Evolutionary conservation across 1,139 yeast species (phyloP).

Genomic region (Suhomyces bolitotheri): DNA sequence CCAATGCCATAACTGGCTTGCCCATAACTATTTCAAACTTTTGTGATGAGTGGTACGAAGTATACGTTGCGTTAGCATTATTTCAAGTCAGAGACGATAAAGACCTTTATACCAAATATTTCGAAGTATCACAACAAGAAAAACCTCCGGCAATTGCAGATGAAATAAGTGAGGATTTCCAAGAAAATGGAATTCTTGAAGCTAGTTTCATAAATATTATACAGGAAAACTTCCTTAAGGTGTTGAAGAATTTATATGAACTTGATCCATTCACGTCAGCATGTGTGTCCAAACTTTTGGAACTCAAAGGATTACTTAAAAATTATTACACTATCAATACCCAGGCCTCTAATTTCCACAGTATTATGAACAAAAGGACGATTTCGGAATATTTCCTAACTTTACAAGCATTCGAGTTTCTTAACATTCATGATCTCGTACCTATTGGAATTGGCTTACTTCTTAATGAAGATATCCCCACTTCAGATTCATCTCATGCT

Average conservation of each 20-base stretch:
- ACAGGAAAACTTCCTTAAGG: slow-evolving; percentile 57
- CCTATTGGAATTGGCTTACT: slow-evolving; percentile 67
- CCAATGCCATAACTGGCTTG: slow-evolving; percentile 54
- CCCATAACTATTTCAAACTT: slow-evolving; percentile 49
- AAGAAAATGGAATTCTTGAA: slow-evolving; percentile 39
- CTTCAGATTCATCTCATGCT: slow-evolving; percentile 21
- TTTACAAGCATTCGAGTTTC: slow-evolving; percentile 59
- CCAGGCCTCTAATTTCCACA: slow-evolving; percentile 17
- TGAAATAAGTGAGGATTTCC: slow-evolving; percentile 28
- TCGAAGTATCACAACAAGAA: slow-evolving; percentile 32
- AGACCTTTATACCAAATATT: slow-evolving; percentile 35
- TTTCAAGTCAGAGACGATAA: slow-evolving; percentile 56
- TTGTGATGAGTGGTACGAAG: slow-evolving; percentile 71
- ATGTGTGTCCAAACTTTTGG: slow-evolving; percentile 61
- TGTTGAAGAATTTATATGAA: slow-evolving; percentile 59
- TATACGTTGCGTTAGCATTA: slow-evolving; percentile 58
- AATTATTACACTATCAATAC: slow-evolving; percentile 39
- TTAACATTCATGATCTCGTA: slow-evolving; percentile 51
- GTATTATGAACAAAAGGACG: slow-evolving; percentile 29
- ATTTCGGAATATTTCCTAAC: slow-evolving; percentile 64
- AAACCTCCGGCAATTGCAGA: slow-evolving; percentile 30
- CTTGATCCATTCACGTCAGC: slow-evolving; percentile 71
- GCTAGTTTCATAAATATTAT: slow-evolving; percentile 61
- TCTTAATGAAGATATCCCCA: slow-evolving; percentile 30
- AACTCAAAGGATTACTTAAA: slow-evolving; percentile 60